A percentile compares a stretch with the other conserved stretches of the same genome.
Evolutionary conservation across 371 early-diverging fungal species (phyloP).

Genomic region (Mortierella sp.): DNA sequence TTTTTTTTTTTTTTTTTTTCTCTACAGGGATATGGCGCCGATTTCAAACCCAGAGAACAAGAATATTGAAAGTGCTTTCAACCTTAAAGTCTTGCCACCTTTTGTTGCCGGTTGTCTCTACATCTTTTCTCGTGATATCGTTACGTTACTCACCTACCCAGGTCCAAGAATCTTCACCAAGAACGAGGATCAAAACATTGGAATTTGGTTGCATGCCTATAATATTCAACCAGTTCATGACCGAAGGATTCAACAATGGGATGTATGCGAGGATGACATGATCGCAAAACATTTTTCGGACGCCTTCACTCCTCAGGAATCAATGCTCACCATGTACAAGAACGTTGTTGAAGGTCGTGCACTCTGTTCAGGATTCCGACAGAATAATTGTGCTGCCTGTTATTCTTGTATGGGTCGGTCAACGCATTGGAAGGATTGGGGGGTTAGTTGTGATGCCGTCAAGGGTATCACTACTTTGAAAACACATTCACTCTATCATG

Average conservation of each 20-base stretch:
- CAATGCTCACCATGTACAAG: conserved; percentile 61
- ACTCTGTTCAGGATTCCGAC: conserved; percentile 57
- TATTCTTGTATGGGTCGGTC: conserved; percentile 66
- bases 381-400: conserved; percentile 61
- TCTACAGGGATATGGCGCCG: conserved; percentile 52
- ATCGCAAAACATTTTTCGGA: conserved; percentile 63
- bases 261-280: conserved; percentile 67
- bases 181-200: conserved; percentile 63
- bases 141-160: conserved; percentile 55
- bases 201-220: conserved; percentile 69
- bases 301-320: conserved; percentile 29
- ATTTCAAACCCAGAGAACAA: conserved; percentile 56
- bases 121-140: conserved; percentile 63
- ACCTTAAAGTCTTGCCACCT: conserved; percentile 65
- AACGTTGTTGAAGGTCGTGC: conserved; percentile 54
- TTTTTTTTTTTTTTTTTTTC: conserved; percentile 4
- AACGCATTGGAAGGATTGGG: conserved; percentile 63
- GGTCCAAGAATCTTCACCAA: conserved; percentile 61
- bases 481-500: conserved; percentile 18
- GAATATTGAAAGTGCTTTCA: conserved; percentile 58
- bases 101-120: conserved; percentile 66
- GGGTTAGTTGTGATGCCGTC: conserved; percentile 60
- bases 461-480: conserved; percentile 59
- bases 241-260: conserved; percentile 61
- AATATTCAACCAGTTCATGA: conserved; percentile 67